Conservation (phyloP, 148 eudicot genomes). For the Agrostemma githago region DNA sequence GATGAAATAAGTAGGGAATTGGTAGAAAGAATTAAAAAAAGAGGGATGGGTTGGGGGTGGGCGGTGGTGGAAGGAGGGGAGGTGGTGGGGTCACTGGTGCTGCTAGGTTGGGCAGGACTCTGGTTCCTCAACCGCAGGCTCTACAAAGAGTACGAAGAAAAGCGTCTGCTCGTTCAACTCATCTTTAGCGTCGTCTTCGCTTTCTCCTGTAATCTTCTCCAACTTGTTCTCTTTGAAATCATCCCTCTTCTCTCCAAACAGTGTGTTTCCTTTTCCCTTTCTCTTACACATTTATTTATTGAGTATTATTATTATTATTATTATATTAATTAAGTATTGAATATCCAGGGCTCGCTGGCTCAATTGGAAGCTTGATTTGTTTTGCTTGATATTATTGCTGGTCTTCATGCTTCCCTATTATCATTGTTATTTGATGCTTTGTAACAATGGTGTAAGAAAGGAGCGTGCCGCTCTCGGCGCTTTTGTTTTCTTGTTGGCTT, state of each 20-base stretch:
- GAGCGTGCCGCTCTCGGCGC: conserved; percentile 97
- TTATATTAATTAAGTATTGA: not conserved
- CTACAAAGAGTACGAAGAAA: conserved; percentile 96
- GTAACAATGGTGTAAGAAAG: conserved; percentile 80
- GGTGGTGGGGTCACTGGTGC: conserved; percentile 59
- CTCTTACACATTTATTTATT: not conserved
- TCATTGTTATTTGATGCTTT: conserved; percentile 96
- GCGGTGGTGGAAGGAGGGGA: conserved; percentile 63
- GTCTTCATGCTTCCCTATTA: conserved; percentile 96
- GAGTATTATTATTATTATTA: not conserved
- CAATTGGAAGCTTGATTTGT: conserved; percentile 97
- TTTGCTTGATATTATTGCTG: conserved; percentile 78
- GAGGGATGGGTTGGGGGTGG: conserved; percentile 52
- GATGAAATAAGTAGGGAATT: too few species aligned
- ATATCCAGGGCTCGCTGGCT: conserved; percentile 84
- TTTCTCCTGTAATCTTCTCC: conserved; percentile 89
- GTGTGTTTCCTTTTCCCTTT: conserved; percentile 22
- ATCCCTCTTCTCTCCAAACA: conserved; percentile 90
- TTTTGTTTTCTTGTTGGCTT: conserved; percentile 68
- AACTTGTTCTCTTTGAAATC: conserved; percentile 91
- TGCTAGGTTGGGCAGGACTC: conserved; percentile 83
- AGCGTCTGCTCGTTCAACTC: conserved; percentile 88
- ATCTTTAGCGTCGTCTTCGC: conserved; percentile 92
- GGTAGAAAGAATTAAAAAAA: too few species aligned
- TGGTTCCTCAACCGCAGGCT: conserved; percentile 86